Evolutionary conservation across 2,329 filamentous ascomycete genomes (phyloP).

Genomic region (Calonectria ilicicola): DNA sequence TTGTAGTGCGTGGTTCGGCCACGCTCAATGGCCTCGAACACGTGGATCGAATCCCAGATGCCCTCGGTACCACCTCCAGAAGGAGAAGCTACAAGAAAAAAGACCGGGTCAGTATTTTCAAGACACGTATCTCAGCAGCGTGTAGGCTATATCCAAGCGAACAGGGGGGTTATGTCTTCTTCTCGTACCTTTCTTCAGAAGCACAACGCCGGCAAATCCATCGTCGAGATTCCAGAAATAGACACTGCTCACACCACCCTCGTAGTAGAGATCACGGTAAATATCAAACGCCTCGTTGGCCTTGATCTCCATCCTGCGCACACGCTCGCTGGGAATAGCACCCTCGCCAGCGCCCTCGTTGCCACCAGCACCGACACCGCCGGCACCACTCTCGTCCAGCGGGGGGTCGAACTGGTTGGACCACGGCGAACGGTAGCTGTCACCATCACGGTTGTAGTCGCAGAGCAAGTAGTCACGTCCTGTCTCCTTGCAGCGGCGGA

Average conservation of each 20-base stretch:
- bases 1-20: slow-evolving; percentile 96
- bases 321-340: slow-evolving; percentile 88
- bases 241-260: slow-evolving; percentile 94
- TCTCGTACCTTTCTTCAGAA: slow-evolving; percentile 90
- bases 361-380: slow-evolving; percentile 64
- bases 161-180: not conserved
- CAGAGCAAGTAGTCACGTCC: slow-evolving; percentile 97
- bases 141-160: not conserved
- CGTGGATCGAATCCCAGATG: slow-evolving; percentile 98
- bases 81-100: slow-evolving; percentile 66
- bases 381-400: slow-evolving; percentile 72
- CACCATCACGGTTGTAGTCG: slow-evolving; percentile 99
- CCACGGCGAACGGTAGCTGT: slow-evolving; percentile 98
- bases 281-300: slow-evolving; percentile 98
- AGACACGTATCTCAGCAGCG: not conserved
- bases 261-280: slow-evolving; percentile 96
- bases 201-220: slow-evolving; percentile 94
- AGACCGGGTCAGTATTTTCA: slow-evolving; percentile 25
- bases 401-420: slow-evolving; percentile 98
- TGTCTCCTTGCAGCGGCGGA: slow-evolving; percentile 87
- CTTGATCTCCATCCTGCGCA: slow-evolving; percentile 92
- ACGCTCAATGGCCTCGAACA: slow-evolving; percentile 95
- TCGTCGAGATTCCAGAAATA: slow-evolving; percentile 99
- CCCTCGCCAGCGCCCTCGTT: slow-evolving; percentile 78
- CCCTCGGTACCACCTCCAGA: slow-evolving; percentile 77